Evolutionary conservation across 139 green algal species (phyloP).

Genomic region (Chlamydomonas incerta): DNA sequence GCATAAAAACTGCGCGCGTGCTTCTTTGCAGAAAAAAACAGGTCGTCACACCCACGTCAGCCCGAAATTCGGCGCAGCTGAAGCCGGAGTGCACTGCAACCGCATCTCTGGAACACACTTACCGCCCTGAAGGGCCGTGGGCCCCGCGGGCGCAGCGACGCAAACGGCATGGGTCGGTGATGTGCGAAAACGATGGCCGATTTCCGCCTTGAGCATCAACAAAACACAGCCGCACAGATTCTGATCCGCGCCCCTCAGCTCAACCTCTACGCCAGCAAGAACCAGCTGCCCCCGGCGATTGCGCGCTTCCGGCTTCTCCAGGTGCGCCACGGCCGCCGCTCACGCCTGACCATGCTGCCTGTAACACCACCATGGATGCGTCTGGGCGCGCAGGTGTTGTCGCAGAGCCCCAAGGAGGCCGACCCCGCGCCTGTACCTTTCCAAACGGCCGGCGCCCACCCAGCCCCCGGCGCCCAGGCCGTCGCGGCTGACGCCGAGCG

Average conservation of each 20-base stretch:
- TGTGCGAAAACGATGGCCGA: background rate
- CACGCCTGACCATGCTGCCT: background rate
- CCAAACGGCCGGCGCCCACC: background rate
- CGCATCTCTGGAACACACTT: no score
- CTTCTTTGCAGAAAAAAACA: no score
- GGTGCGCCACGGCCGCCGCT: background rate
- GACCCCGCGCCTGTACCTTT: background rate
- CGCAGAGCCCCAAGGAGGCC: conserved; percentile 20
- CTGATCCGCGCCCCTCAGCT: background rate
- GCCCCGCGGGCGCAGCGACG: no score
- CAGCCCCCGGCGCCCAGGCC: background rate
- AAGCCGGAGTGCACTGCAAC: no score
- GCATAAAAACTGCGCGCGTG: no score
- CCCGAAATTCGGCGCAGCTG: no score
- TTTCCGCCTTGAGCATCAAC: conserved; percentile 29
- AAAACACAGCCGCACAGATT: conserved; percentile 33
- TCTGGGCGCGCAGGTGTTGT: background rate
- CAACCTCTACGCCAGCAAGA: conserved; percentile 14
- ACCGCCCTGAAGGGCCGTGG: no score
- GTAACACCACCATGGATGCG: no score
- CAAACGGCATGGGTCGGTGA: no score
- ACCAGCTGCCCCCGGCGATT: background rate
- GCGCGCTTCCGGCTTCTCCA: conserved; percentile 26
- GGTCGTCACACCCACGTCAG: no score
- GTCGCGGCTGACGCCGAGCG: no score